A percentile compares a stretch with the other conserved stretches of the same genome.
Conservation (phyloP, 768 basidiomycete species). For the Panaeolus papilionaceus region DNA sequence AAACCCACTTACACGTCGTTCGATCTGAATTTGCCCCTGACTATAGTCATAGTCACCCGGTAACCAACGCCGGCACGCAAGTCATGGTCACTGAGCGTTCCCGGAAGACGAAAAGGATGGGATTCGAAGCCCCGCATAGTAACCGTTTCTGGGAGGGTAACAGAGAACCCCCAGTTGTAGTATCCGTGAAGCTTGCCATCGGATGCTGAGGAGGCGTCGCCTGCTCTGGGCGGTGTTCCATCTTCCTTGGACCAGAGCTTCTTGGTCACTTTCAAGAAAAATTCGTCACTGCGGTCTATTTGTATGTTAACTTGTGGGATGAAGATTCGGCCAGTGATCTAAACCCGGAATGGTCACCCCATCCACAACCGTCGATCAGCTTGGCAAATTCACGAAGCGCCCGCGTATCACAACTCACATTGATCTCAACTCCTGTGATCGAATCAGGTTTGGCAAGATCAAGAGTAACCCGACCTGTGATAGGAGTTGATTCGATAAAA, state of each 20-base stretch:
- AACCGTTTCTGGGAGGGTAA: slow-evolving; percentile 47
- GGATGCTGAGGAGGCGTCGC: not conserved
- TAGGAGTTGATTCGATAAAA: not conserved
- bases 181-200: slow-evolving; percentile 29
- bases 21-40: slow-evolving; percentile 29
- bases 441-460: not conserved
- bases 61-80: slow-evolving; percentile 43
- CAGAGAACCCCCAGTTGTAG: slow-evolving; percentile 43
- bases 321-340: not conserved
- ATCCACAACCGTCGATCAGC: not conserved
- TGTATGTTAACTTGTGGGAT: not conserved
- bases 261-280: not conserved
- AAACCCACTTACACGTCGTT: slow-evolving; percentile 40
- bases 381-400: not conserved
- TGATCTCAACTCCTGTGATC: not conserved
- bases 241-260: not conserved
- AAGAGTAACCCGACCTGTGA: not conserved
- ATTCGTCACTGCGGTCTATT: not conserved
- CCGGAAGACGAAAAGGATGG: slow-evolving; percentile 39
- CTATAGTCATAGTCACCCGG: slow-evolving; percentile 36
- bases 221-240: not conserved
- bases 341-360: not conserved
- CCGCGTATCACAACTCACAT: not conserved
- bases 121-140: slow-evolving; percentile 24
- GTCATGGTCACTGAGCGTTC: slow-evolving; percentile 45